phyloP scores from a whole-genome alignment of 169 alveolate species.

The Miamiensis avidus region DNA sequence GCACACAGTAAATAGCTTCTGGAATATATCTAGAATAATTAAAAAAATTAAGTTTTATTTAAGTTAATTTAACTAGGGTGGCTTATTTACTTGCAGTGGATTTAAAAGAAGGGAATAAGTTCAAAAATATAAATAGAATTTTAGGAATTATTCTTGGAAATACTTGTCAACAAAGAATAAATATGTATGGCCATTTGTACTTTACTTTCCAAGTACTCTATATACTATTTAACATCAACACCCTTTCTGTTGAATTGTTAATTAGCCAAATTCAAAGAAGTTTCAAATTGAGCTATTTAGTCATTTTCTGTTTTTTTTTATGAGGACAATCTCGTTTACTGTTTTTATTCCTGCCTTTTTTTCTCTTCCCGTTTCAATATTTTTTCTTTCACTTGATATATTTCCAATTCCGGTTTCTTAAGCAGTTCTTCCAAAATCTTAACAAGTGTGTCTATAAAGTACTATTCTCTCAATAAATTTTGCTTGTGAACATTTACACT shows the following conservation, averaged over 20 bases:
- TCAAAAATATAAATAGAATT: conserved; percentile 33
- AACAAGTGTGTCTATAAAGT: conserved; percentile 36
- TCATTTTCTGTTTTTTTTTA: neutral
- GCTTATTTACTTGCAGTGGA: conserved; percentile 13
- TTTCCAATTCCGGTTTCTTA: conserved; percentile 30
- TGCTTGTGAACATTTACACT: conserved; percentile 25
- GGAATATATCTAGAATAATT: conserved; percentile 22
- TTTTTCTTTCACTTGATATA: conserved; percentile 7
- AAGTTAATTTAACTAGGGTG: neutral
- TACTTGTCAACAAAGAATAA: conserved; percentile 23
- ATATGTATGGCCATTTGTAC: conserved; percentile 11
- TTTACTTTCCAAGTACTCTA: conserved; percentile 5
- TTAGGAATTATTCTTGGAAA: conserved; percentile 32
- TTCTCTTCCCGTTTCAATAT: neutral
- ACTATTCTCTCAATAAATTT: conserved; percentile 40
- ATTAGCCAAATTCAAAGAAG: neutral
- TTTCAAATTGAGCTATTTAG: neutral
- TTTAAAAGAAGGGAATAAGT: conserved; percentile 27
- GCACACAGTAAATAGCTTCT: conserved; percentile 30
- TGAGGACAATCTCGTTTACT: neutral
- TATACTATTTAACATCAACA: neutral
- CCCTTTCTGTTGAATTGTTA: neutral
- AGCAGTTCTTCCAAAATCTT: conserved; percentile 21
- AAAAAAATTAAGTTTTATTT: neutral
- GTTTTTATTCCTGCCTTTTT: neutral